These are phyloP conservation scores for Saitoella complicata DNA, from an alignment of 805 yeast species.

Conservation along the genomic window DNA sequence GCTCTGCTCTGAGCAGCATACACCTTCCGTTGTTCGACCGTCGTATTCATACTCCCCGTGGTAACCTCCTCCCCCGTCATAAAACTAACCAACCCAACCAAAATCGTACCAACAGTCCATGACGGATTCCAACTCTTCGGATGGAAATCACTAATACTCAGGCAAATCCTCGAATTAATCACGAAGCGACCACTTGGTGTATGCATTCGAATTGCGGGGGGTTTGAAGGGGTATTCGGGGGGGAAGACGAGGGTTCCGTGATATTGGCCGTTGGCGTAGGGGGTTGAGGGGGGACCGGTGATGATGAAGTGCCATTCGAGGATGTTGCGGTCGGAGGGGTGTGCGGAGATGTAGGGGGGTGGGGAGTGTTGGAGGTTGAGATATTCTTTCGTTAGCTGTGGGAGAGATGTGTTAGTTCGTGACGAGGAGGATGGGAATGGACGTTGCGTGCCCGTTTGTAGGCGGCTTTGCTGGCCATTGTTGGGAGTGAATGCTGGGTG, in stretches of 20 bases:
- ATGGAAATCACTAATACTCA: slow-evolving; percentile 88
- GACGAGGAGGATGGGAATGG: slow-evolving; percentile 6
- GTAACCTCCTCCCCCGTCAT: slow-evolving; percentile 82
- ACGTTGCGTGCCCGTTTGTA: slow-evolving; percentile 16
- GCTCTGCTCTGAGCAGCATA: slow-evolving; percentile 44
- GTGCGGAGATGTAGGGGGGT: slow-evolving; percentile 69
- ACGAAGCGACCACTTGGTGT: slow-evolving; percentile 85
- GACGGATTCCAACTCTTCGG: slow-evolving; percentile 95
- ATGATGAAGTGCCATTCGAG: slow-evolving; percentile 72
- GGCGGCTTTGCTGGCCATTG: slow-evolving; percentile 22
- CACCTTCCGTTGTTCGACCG: slow-evolving; percentile 39
- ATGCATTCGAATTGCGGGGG: slow-evolving; percentile 76
- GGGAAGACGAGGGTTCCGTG: slow-evolving; percentile 82
- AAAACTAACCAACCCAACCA: slow-evolving; percentile 74
- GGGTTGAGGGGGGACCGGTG: slow-evolving; percentile 73
- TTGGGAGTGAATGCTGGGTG: too few relatives aligned
- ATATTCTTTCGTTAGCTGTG: slow-evolving; percentile 59
- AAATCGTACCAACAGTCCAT: slow-evolving; percentile 81
- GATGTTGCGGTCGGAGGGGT: slow-evolving; percentile 75
- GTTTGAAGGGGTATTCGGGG: slow-evolving; percentile 75
- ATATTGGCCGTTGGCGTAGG: slow-evolving; percentile 66
- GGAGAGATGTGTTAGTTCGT: slow-evolving; percentile 14
- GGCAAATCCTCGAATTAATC: slow-evolving; percentile 64
- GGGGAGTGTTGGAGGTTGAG: slow-evolving; percentile 62
- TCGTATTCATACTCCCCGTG: slow-evolving; percentile 62